These are phyloP conservation scores for Dendrocalamus sinicus DNA, from an alignment of 176 grass and related monocot species.

Conservation along the genomic window DNA sequence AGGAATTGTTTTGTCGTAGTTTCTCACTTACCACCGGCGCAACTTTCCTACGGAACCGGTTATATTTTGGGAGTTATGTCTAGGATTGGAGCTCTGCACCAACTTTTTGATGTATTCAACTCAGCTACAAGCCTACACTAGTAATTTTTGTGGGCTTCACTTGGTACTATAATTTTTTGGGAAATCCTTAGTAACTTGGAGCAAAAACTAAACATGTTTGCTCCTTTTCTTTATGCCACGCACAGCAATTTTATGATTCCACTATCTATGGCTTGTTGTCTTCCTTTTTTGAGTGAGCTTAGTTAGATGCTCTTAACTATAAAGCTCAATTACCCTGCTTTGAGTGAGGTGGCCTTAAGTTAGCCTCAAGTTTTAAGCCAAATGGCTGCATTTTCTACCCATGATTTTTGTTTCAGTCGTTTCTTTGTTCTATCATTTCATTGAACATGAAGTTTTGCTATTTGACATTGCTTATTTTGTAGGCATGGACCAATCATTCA, in stretches of 20 bases:
- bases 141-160: not conserved
- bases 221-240: not conserved
- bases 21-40: not conserved
- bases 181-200: not conserved
- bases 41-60: not conserved
- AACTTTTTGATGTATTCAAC: not conserved
- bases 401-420: slow-evolving; percentile 1
- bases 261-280: not conserved
- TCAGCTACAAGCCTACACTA: not conserved
- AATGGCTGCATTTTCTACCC: not conserved
- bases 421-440: slow-evolving; percentile 2
- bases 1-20: not conserved
- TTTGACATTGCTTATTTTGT: slow-evolving; percentile 37
- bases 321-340: not conserved
- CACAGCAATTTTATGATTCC: not conserved
- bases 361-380: not conserved
- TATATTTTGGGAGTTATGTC: not conserved
- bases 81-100: not conserved
- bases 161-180: not conserved
- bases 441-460: slow-evolving; percentile 19
- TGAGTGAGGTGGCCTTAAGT: not conserved
- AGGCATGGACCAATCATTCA: slow-evolving; percentile 63
- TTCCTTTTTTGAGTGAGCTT: not conserved
- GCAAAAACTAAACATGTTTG: not conserved
- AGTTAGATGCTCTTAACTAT: not conserved